A percentile compares a stretch with the other conserved stretches of the same genome.
phyloP scores from a whole-genome alignment of 352 stramenopile genomes.

The Peronospora destructor region DNA sequence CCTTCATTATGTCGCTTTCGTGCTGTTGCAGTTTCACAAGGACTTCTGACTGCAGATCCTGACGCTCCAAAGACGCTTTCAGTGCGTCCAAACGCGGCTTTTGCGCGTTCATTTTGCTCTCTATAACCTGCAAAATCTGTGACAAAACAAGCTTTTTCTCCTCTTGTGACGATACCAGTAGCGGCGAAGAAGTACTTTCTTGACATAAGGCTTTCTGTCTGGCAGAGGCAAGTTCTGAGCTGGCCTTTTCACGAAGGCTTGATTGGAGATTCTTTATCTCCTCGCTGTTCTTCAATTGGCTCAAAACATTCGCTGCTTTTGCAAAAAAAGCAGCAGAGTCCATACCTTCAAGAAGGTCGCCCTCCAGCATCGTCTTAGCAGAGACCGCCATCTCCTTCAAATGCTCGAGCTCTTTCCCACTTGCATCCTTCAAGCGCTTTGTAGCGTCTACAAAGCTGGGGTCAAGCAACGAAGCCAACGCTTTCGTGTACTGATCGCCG shows the following conservation, averaged over 20 bases:
- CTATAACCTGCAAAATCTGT: constrained; percentile 54
- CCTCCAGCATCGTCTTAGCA: constrained; percentile 56
- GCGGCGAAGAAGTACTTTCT: constrained; percentile 9
- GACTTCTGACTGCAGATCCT: constrained; percentile 40
- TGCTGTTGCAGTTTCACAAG: constrained; percentile 49
- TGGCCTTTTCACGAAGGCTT: constrained; percentile 40
- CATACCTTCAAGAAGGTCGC: constrained; percentile 54
- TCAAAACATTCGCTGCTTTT: constrained; percentile 48
- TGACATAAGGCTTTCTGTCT: constrained; percentile 15
- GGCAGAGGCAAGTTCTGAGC: constrained; percentile 32
- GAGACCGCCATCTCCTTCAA: constrained; percentile 44
- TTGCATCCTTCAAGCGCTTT: constrained; percentile 39
- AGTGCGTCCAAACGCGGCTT: constrained; percentile 36
- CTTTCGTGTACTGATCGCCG: constrained; percentile 55
- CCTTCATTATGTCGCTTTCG: constrained; percentile 50
- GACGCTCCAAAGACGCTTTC: constrained; percentile 32
- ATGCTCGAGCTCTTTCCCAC: constrained; percentile 45
- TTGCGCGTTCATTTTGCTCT: constrained; percentile 42
- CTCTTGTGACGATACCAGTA: constrained; percentile 12
- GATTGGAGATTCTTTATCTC: constrained; percentile 50
- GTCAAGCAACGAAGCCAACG: constrained; percentile 52
- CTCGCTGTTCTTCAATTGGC: constrained; percentile 51
- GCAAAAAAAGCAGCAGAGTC: constrained; percentile 59
- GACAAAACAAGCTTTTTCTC: constrained; percentile 53
- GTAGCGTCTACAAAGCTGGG: constrained; percentile 57